Conservation (phyloP, 2,329 filamentous ascomycete species). For the Lasiodiplodia hormozganensis region DNA sequence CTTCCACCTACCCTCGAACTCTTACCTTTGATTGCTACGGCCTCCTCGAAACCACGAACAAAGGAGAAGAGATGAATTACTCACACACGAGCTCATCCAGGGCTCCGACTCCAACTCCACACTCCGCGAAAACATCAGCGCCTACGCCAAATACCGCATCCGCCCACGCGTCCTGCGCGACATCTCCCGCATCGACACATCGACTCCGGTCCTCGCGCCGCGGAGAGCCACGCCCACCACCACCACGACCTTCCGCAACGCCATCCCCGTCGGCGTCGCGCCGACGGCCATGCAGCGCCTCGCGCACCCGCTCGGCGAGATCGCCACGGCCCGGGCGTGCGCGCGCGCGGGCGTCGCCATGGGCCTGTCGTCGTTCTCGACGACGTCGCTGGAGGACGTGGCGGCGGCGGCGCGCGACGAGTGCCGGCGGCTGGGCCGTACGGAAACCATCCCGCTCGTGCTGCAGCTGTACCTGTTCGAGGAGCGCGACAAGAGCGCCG, state of each 20-base stretch:
- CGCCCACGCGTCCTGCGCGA: conserved; percentile 48
- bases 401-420: conserved; percentile 53
- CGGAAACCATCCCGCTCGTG: conserved; percentile 50
- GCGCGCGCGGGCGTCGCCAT: conserved; percentile 46
- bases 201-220: background rate
- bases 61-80: background rate
- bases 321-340: conserved; percentile 50
- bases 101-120: conserved; percentile 31
- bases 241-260: conserved; percentile 52
- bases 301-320: conserved; percentile 53
- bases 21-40: background rate
- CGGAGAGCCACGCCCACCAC: background rate
- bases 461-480: conserved; percentile 70
- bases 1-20: background rate
- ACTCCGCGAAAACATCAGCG: conserved; percentile 38
- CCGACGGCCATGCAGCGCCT: conserved; percentile 53
- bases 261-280: conserved; percentile 52
- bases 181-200: conserved; percentile 47
- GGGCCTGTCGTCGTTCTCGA: conserved; percentile 49
- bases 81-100: background rate
- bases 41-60: background rate
- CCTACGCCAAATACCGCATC: conserved; percentile 42
- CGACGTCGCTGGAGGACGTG: conserved; percentile 50
- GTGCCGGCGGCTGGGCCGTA: conserved; percentile 40
- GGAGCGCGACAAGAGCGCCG: conserved; percentile 58